A percentile compares a stretch with the other conserved stretches of the same genome.
Conservation (phyloP, 169 alveolate species). For the Perkinsus olseni region DNA sequence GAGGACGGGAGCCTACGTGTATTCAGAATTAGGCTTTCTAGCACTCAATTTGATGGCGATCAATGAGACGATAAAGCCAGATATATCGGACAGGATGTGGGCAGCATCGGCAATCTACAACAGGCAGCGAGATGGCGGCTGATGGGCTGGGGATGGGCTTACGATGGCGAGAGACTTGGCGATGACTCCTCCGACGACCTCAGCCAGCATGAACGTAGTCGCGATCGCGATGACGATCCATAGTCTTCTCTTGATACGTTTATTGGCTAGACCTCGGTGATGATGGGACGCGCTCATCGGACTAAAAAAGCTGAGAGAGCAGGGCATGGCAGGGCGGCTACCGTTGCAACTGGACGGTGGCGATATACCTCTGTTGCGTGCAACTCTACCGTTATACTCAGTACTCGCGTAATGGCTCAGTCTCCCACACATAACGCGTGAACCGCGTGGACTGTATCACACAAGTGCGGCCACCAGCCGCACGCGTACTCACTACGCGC, state of each 20-base stretch:
- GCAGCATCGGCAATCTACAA: constrained; percentile 69
- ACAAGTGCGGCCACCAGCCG: no score
- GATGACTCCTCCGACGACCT: constrained; percentile 52
- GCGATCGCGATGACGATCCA: not conserved
- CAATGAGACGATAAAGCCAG: constrained; percentile 67
- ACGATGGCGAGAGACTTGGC: constrained; percentile 54
- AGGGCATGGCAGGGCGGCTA: no score
- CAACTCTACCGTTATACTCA: no score
- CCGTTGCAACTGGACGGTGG: no score
- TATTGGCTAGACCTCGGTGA: no score
- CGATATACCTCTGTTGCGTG: no score
- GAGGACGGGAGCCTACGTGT: constrained; percentile 23
- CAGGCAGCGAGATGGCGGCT: not conserved
- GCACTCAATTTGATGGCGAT: constrained; percentile 50
- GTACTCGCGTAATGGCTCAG: no score
- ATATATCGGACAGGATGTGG: constrained; percentile 72
- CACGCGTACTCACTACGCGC: no score
- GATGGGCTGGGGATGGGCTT: not conserved
- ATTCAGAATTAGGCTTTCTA: constrained; percentile 48
- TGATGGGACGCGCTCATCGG: no score
- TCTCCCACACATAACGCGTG: no score
- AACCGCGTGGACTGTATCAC: no score
- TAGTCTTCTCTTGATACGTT: not conserved
- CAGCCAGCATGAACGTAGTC: constrained; percentile 16
- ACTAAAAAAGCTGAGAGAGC: no score